These are phyloP conservation scores for Xylaria castorea DNA, from an alignment of 495 filamentous ascomycete species.

Conservation along the genomic window DNA sequence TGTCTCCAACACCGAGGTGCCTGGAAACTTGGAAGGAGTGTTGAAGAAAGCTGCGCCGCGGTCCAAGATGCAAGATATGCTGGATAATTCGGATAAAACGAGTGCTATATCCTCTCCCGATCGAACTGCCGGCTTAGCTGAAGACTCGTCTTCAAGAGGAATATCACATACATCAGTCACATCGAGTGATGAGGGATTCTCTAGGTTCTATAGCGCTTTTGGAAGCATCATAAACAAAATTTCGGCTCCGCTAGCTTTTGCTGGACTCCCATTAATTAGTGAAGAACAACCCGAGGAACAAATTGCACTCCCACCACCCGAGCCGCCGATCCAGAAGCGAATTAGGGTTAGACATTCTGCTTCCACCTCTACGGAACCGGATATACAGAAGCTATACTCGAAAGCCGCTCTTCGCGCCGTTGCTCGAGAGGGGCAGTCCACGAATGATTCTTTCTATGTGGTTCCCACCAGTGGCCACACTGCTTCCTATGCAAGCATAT, in stretches of 20 bases:
- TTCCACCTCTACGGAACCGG: constrained; percentile 63
- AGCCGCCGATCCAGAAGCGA: constrained; percentile 45
- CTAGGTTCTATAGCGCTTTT: constrained; percentile 88
- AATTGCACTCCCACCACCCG: constrained; percentile 36
- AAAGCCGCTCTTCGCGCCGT: constrained; percentile 77
- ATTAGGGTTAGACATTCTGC: constrained; percentile 48
- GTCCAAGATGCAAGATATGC: constrained; percentile 47
- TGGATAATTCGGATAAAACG: constrained; percentile 50
- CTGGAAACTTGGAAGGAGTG: constrained; percentile 70
- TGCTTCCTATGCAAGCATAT: constrained; percentile 85
- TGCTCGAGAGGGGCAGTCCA: constrained; percentile 52
- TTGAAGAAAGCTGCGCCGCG: constrained; percentile 54
- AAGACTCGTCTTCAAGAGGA: constrained; percentile 34
- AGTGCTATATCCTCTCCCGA: constrained; percentile 45
- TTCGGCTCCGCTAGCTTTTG: constrained; percentile 88
- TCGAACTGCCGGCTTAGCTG: constrained; percentile 31
- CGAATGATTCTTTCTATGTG: constrained; percentile 89
- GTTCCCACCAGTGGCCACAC: constrained; percentile 91
- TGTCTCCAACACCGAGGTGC: constrained; percentile 75
- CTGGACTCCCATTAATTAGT: constrained; percentile 77
- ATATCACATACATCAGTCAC: constrained; percentile 26
- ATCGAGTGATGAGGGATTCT: constrained; percentile 77
- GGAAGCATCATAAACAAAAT: constrained; percentile 81
- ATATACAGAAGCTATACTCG: constrained; percentile 78
- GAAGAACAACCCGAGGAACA: constrained; percentile 53